Percentiles rank a stretch among this genome's conserved stretches.
Evolutionary conservation across 192 early-diverging fungal species (phyloP).

Genomic region (Coemansia sp.): DNA sequence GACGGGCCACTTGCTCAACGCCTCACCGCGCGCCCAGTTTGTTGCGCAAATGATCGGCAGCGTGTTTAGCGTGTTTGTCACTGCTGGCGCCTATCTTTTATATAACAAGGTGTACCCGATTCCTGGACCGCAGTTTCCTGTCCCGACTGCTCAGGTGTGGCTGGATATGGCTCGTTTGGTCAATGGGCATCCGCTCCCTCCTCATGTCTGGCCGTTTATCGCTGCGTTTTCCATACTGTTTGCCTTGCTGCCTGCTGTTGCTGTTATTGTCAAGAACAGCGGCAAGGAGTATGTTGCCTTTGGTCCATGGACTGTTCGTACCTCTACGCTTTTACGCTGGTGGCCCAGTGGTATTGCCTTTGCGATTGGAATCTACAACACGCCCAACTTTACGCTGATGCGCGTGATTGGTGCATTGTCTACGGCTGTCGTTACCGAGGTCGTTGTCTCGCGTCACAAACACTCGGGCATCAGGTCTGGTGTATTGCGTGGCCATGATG

Average conservation of each 20-base stretch:
- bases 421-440: slow-evolving; percentile 46
- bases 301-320: slow-evolving; percentile 17
- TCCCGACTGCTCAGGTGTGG: slow-evolving; percentile 78
- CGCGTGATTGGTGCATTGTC: slow-evolving; percentile 65
- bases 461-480: neutral
- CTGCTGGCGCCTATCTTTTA: slow-evolving; percentile 69
- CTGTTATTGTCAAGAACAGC: slow-evolving; percentile 4
- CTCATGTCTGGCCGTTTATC: slow-evolving; percentile 65
- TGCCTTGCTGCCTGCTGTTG: slow-evolving; percentile 38
- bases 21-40: slow-evolving; percentile 85
- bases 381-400: slow-evolving; percentile 74
- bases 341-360: slow-evolving; percentile 77
- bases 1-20: slow-evolving; percentile 81
- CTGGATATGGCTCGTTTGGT: slow-evolving; percentile 76
- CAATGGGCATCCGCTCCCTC: slow-evolving; percentile 72
- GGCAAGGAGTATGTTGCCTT: neutral
- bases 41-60: slow-evolving; percentile 81
- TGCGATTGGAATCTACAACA: slow-evolving; percentile 81
- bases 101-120: slow-evolving; percentile 74
- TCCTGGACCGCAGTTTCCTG: slow-evolving; percentile 69
- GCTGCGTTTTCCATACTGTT: slow-evolving; percentile 61
- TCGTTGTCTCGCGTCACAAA: slow-evolving; percentile 17
- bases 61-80: slow-evolving; percentile 69
- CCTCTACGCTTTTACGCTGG: slow-evolving; percentile 48
- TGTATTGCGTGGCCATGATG: slow-evolving; percentile 1